Base-by-base conservation (phyloP, 129 eudicot genomes). In the Solidago caesia region DNA sequence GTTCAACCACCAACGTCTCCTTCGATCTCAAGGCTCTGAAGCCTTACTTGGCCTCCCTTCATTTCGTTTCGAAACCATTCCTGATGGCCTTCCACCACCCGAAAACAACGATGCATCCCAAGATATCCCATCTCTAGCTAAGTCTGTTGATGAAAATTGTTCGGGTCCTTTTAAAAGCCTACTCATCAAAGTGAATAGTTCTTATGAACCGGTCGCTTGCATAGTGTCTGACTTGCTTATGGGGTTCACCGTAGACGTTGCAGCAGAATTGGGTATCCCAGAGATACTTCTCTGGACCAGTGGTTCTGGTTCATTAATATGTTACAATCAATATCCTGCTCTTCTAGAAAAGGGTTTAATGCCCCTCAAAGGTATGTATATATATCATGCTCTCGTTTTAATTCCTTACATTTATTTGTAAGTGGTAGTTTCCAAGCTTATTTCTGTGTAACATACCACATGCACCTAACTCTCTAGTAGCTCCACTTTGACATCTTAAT, bases 1-100 rank as follows among this genome's bases (percentile, higher is more conserved):
- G 41, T 79, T 72, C 77, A 79, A 74, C 85, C 84, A 82, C 68
- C 72, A 76, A 26, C 89, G 89, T 9, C 77, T 85, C 13, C 68
- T 82, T 6, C 44, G 77, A 53, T 52, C 86, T 10, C 69, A 63
- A 51, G 86, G 86, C 7, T 7, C 58, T 11, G 26, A 71, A 14
- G 48, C 75, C 8, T 55, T 85, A 6, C 10, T 13, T 0, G 84
- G 79, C 44, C 58, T 71, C 59, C 74, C 82, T 4, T 75, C 82
- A 3, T 85, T 85, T 72, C 76, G 77, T 6, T 85, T 85, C 53
- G 89, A 82, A 47, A 74, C 86, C 25, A 79, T 85, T 42, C 82
- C 86, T 1, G 89, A 85, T 4, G 89, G 89, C 16, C 77, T 81
- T 10, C 83, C 85, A n/a, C 60, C 61, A 3, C 67, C 77, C 2